Evolutionary conservation across 2,329 filamentous ascomycete genomes (phyloP).

Genomic region (Colletotrichum eleusines): DNA sequence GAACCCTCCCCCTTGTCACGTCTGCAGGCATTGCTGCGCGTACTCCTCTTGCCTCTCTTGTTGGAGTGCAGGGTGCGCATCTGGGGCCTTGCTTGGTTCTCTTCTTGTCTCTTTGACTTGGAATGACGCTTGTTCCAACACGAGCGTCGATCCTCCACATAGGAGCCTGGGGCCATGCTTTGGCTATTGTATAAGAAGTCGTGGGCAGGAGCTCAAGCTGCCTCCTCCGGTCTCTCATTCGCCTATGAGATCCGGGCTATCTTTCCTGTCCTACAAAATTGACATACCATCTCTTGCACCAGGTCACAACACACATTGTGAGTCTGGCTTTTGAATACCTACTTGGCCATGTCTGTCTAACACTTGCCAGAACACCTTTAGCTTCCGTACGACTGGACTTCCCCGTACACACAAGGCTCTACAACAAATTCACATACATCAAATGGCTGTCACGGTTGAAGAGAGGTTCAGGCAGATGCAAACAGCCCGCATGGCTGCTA

Average conservation of each 20-base stretch:
- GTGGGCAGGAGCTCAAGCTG: not conserved
- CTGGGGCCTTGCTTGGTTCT: conserved; percentile 1
- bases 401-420: not conserved
- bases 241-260: not conserved
- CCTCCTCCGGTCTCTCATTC: not conserved
- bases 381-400: not conserved
- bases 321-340: not conserved
- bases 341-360: not conserved
- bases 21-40: conserved; percentile 1
- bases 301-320: not conserved
- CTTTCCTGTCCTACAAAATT: not conserved
- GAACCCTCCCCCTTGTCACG: conserved; percentile 14
- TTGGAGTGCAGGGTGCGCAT: conserved; percentile 7
- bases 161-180: not conserved
- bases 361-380: not conserved
- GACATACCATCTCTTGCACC: not conserved
- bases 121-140: not conserved
- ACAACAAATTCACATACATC: not conserved
- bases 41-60: conserved; percentile 18
- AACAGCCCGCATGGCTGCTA: too few species aligned
- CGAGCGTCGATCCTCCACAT: not conserved
- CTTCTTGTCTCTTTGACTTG: conserved; percentile 23
- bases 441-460: conserved; percentile 1
- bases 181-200: conserved; percentile 8
- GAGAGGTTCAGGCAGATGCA: not conserved